phyloP scores from a whole-genome alignment of 306 rosid genomes.

The Clitoria ternatea region DNA sequence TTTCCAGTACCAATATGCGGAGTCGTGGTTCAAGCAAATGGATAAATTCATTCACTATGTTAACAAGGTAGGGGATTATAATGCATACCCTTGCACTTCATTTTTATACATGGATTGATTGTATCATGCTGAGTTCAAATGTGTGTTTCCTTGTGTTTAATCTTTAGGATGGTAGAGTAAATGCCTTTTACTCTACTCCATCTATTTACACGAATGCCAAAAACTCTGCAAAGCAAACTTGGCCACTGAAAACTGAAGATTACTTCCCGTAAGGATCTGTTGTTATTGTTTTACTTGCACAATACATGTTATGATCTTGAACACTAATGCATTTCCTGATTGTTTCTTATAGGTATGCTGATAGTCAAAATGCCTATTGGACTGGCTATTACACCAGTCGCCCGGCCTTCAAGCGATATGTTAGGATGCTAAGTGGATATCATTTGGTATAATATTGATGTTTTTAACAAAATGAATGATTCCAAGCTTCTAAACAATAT shows the following conservation, averaged over 20 bases:
- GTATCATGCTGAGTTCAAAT: conserved; percentile 4
- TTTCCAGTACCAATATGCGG: conserved; percentile 87
- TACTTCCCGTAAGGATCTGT: conserved; percentile 73
- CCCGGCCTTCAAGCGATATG: conserved; percentile 71
- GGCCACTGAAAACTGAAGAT: conserved; percentile 90
- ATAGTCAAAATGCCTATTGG: conserved; percentile 64
- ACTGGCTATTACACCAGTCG: conserved; percentile 85
- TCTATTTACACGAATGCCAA: conserved; percentile 77
- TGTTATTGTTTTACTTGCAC: neutral
- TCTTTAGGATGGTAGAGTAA: conserved; percentile 78
- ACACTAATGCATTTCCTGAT: conserved; percentile 8
- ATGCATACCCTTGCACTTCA: neutral
- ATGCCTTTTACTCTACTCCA: conserved; percentile 93
- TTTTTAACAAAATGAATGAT: neutral
- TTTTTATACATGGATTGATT: neutral
- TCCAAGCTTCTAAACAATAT: no score
- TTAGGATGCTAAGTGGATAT: conserved; percentile 71
- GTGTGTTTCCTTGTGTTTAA: conserved; percentile 16
- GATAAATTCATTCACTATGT: conserved; percentile 86
- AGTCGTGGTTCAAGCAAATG: conserved; percentile 90
- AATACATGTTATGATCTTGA: neutral
- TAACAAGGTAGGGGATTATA: conserved; percentile 49
- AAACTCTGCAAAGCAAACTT: conserved; percentile 64
- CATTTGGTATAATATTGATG: conserved; percentile 55
- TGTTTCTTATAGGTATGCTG: conserved; percentile 68